phyloP scores from a whole-genome alignment of 2,329 filamentous ascomycete species.

The Cryphonectria carpinicola region DNA sequence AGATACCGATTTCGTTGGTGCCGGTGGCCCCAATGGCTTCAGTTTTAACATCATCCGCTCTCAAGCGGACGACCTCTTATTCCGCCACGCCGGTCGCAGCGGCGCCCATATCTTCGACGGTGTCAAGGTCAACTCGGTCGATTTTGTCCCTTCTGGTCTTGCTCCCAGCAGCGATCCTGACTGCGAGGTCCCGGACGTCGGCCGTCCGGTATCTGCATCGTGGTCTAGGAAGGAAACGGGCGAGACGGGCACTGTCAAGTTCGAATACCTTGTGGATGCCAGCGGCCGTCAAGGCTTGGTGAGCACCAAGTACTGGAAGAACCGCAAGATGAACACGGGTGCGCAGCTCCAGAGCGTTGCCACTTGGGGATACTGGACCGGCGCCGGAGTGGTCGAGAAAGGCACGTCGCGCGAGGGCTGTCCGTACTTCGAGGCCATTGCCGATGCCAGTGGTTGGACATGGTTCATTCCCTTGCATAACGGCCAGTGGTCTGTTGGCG shows the following conservation, averaged over 20 bases:
- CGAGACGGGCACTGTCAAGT: conserved; percentile 43
- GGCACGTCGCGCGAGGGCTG: no score
- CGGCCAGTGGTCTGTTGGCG: conserved; percentile 48
- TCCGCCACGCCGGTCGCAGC: conserved; percentile 44
- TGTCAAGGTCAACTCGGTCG: conserved; percentile 40
- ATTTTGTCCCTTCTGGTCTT: conserved; percentile 33
- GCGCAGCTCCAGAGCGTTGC: conserved; percentile 51
- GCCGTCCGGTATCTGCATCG: conserved; percentile 42
- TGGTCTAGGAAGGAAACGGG: conserved; percentile 38
- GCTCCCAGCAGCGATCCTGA: conserved; percentile 13
- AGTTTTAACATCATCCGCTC: conserved; percentile 53
- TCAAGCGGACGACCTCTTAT: conserved; percentile 49
- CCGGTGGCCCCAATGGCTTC: conserved; percentile 42
- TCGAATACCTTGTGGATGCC: conserved; percentile 56
- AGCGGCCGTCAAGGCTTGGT: conserved; percentile 51
- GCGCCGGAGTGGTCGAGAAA: no score
- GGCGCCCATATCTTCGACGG: conserved; percentile 48
- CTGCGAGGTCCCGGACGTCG: conserved; percentile 26
- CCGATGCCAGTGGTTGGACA: conserved; percentile 52
- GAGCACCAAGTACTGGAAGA: conserved; percentile 53
- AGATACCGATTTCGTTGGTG: conserved; percentile 47
- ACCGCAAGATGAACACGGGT: conserved; percentile 49
- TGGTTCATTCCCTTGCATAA: conserved; percentile 57
- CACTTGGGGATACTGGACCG: conserved; percentile 47
- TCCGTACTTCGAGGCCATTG: conserved; percentile 29